These are phyloP conservation scores for Aspergillus fischeri DNA, from an alignment of 2,329 filamentous ascomycete genomes.

Conservation along the genomic window DNA sequence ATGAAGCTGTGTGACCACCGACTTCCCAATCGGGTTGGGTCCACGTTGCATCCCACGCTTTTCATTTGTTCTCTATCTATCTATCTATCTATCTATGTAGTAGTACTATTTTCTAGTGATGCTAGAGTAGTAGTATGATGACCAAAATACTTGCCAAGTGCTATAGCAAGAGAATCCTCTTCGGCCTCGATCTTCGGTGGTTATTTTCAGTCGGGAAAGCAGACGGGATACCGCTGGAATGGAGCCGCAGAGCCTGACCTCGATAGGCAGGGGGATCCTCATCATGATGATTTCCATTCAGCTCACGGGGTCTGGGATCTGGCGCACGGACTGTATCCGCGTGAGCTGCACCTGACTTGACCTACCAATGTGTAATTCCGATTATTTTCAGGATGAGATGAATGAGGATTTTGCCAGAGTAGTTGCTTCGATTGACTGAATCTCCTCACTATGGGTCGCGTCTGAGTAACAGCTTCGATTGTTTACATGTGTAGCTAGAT, in stretches of 20 bases:
- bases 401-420: no score
- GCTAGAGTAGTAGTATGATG: background rate
- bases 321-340: constrained; percentile 22
- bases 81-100: background rate
- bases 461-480: background rate
- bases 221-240: constrained; percentile 18
- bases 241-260: constrained; percentile 14
- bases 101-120: background rate
- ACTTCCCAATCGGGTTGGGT: constrained; percentile 13
- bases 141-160: background rate
- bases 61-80: constrained; percentile 4
- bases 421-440: no score
- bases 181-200: constrained; percentile 7
- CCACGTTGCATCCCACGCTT: constrained; percentile 19
- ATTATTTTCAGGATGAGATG: constrained; percentile 7
- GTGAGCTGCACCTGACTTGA: constrained; percentile 16
- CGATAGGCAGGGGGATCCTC: constrained; percentile 13
- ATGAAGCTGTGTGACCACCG: constrained; percentile 15
- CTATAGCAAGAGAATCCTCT: constrained; percentile 1
- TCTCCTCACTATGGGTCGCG: background rate
- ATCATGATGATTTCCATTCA: background rate
- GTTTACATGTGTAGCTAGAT: no score
- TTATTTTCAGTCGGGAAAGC: constrained; percentile 5
- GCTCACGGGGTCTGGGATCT: background rate
- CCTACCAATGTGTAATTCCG: no score